Evolutionary conservation across 2,329 filamentous ascomycete genomes (phyloP), one percentile per base, ranked within the genome.

Genomic region (Helminthosporium solani): DNA sequence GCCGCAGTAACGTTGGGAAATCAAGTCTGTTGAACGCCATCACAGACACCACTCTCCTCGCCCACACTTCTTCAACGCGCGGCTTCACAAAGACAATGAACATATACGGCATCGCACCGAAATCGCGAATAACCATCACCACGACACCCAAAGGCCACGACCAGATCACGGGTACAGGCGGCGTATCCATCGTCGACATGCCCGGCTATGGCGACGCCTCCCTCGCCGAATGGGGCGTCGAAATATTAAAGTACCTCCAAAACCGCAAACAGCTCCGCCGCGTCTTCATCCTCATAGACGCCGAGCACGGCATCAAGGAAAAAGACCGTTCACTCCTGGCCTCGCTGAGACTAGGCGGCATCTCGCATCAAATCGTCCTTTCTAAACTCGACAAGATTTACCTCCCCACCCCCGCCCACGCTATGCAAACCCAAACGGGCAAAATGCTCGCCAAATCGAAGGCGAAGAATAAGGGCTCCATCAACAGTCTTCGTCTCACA

Each of bases 1-100:
- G 85, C 15, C 78, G 85, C 37, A 84, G 80, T 31, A 89, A 89
- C 59, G 85, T 86, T 5, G 85, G 85, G 42, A 88, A 89, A 69
- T 83, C 78, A 43, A 81, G 77, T 2, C 62, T 88, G 3, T 72
- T 88, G 20, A 89, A 89, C 61, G 80, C 81, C 2, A 69, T 88
- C 7, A 54, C 64, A 28, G 57, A 57, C n/a, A 57, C 57, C 5
- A 53, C 65, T 76, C 64, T 52, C 1, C 45, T 68, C 2, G 66
- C 66, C n/a, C 57, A 61, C 18, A 82, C 82, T 0, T 81, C 78
- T 3, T 78, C 76, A 2, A 81, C 79, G 15, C 81, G 82, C 0
- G 85, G 85, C 0, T 74, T 80, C 36, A 88, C 85, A 5, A 75
- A 75, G 49, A 78, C 79, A 15, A 85, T 88, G 81, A 86, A 86